Conservation (phyloP, 345 rosid species). For the Anacardium occidentale region DNA sequence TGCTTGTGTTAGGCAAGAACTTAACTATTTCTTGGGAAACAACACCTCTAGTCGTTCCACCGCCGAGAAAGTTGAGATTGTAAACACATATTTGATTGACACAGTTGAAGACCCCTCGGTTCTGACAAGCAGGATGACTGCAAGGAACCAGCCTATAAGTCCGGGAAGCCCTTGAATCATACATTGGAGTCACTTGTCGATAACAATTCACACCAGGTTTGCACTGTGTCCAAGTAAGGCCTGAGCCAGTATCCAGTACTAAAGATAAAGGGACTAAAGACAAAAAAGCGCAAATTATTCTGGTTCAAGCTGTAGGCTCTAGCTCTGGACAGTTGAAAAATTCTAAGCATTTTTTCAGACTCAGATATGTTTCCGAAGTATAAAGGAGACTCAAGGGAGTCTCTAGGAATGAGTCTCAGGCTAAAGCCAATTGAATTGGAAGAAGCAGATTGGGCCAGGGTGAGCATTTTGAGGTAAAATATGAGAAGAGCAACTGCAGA, state of each 20-base stretch:
- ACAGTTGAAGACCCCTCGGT: too few species aligned
- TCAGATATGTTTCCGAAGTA: constrained; percentile 27
- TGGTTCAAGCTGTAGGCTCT: not conserved
- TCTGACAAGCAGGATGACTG: too few species aligned
- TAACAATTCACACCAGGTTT: not conserved
- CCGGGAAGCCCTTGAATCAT: not conserved
- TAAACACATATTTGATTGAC: too few species aligned
- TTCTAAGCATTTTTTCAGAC: constrained; percentile 12
- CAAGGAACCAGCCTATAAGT: too few species aligned
- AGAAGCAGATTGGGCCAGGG: not conserved
- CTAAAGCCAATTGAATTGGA: constrained; percentile 17
- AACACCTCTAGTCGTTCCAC: too few species aligned
- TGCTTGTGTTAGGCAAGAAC: too few species aligned
- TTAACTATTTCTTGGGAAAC: too few species aligned
- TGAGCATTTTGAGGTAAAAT: not conserved
- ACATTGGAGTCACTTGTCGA: not conserved
- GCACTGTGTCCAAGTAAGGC: not conserved
- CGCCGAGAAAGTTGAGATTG: too few species aligned
- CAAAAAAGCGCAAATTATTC: too few species aligned
- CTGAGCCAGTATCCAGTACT: not conserved
- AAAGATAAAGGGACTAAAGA: not conserved
- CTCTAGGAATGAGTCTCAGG: constrained; percentile 19
- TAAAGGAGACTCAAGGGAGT: constrained; percentile 26
- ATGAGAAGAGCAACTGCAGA: not conserved
- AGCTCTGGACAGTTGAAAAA: not conserved